phyloP scores from a whole-genome alignment of 2,329 filamentous ascomycete species.

The Fusarium concolor region DNA sequence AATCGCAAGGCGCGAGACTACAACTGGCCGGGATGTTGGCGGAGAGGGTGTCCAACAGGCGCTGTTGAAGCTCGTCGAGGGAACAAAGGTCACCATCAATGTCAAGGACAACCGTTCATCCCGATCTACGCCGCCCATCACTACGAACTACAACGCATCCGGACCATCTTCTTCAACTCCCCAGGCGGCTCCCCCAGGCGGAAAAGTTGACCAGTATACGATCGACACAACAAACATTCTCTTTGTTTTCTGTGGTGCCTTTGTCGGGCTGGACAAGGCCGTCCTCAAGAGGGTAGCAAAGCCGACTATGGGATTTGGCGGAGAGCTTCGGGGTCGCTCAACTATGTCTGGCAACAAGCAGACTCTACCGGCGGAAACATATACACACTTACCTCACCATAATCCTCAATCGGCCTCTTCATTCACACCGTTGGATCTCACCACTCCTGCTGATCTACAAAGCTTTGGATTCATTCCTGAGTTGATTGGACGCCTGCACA shows the following conservation, averaged over 20 bases:
- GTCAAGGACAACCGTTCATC: conserved; percentile 80
- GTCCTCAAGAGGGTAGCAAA: conserved; percentile 89
- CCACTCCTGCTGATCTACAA: conserved; percentile 81
- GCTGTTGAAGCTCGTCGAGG: conserved; percentile 94
- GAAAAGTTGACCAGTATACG: conserved; percentile 73
- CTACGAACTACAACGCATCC: conserved; percentile 62
- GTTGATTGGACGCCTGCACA: conserved; percentile 93
- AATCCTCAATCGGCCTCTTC: conserved; percentile 51
- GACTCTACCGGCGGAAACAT: conserved; percentile 73
- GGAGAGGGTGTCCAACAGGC: conserved; percentile 98
- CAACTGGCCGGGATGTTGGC: conserved; percentile 91
- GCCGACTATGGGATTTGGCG: conserved; percentile 89
- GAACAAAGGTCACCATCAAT: conserved; percentile 91
- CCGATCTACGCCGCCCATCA: conserved; percentile 63
- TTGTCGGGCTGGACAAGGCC: conserved; percentile 89
- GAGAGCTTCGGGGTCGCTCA: conserved; percentile 74
- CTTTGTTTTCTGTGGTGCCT: conserved; percentile 96
- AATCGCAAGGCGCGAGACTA: conserved; percentile 87
- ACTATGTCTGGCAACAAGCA: conserved; percentile 63
- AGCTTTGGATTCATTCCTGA: conserved; percentile 93
- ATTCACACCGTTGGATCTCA: conserved; percentile 75
- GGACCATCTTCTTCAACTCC: conserved; percentile 59
- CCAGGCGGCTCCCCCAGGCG: conserved; percentile 59
- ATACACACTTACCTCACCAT: conserved; percentile 68
- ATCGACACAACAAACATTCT: conserved; percentile 96